phyloP scores from a whole-genome alignment of 2,329 filamentous ascomycete species.

The Clarireedia hainanense region DNA sequence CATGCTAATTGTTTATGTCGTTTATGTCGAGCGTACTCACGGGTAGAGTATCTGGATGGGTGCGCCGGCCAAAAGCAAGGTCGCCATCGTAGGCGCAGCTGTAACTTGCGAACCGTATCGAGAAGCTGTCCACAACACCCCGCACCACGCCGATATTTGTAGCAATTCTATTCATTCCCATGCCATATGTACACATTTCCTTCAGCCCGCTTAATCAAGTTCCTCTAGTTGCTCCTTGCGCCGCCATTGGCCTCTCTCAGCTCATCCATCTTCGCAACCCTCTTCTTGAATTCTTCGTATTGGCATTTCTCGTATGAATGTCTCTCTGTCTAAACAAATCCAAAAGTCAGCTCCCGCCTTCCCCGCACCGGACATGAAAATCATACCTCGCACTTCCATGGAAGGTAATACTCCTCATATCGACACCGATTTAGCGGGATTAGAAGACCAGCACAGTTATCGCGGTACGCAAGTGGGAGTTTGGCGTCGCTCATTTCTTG shows the following conservation, averaged over 20 bases:
- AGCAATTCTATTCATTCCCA: conserved; percentile 12
- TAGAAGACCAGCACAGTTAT: conserved; percentile 89
- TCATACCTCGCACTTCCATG: conserved; percentile 94
- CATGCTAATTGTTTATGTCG: no score
- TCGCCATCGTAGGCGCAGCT: no score
- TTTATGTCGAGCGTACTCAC: no score
- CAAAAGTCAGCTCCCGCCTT: conserved; percentile 12
- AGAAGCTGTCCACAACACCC: no score
- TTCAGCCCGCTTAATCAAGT: neutral
- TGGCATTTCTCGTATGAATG: conserved; percentile 99
- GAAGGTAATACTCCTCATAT: conserved; percentile 82
- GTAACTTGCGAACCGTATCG: no score
- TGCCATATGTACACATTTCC: conserved; percentile 17
- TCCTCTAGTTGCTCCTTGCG: conserved; percentile 68
- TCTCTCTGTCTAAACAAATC: conserved; percentile 66
- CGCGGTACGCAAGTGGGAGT: conserved; percentile 83
- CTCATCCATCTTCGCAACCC: conserved; percentile 98
- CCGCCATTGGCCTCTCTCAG: conserved; percentile 78
- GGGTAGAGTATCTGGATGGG: no score
- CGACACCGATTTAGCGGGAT: conserved; percentile 96
- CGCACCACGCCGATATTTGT: no score
- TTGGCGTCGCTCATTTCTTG: conserved; percentile 91
- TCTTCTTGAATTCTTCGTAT: conserved; percentile 97
- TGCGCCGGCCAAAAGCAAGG: no score
- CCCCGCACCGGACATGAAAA: neutral